Conservation (phyloP, 352 stramenopile species). For the Phytophthora macrochlamydospora region DNA sequence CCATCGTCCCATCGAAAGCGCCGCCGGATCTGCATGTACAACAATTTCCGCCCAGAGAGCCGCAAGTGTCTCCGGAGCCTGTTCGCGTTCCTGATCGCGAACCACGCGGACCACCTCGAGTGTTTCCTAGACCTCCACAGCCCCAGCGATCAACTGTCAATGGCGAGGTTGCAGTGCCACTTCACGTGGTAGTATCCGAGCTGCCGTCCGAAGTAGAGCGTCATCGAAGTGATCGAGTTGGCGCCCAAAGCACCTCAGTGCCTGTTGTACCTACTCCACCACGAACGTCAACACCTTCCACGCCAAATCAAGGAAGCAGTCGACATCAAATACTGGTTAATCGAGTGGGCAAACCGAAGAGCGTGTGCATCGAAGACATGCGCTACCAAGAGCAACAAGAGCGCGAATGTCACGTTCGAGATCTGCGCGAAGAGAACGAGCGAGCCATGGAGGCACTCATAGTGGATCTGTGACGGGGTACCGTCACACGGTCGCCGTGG, state of each 20-base stretch:
- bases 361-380: constrained; percentile 43
- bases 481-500: too few relatives aligned
- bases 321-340: constrained; percentile 64
- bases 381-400: constrained; percentile 44
- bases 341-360: constrained; percentile 44
- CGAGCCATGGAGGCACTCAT: constrained; percentile 67
- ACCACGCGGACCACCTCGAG: constrained; percentile 24
- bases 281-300: constrained; percentile 3
- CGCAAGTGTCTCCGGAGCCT: constrained; percentile 17
- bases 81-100: constrained; percentile 14
- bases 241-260: not conserved
- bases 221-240: constrained; percentile 12
- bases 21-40: constrained; percentile 21
- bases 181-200: constrained; percentile 28
- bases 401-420: constrained; percentile 55
- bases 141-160: not conserved
- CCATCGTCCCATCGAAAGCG: constrained; percentile 2
- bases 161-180: constrained; percentile 4
- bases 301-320: constrained; percentile 36
- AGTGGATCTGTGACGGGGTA: too few relatives aligned
- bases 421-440: constrained; percentile 66
- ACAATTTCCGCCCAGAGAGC: constrained; percentile 28
- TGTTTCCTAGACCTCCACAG: constrained; percentile 17
- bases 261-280: constrained; percentile 5
- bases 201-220: constrained; percentile 20